Evolutionary conservation across 2,329 filamentous ascomycete genomes (phyloP).

Genomic region (Bipolaris oryzae): DNA sequence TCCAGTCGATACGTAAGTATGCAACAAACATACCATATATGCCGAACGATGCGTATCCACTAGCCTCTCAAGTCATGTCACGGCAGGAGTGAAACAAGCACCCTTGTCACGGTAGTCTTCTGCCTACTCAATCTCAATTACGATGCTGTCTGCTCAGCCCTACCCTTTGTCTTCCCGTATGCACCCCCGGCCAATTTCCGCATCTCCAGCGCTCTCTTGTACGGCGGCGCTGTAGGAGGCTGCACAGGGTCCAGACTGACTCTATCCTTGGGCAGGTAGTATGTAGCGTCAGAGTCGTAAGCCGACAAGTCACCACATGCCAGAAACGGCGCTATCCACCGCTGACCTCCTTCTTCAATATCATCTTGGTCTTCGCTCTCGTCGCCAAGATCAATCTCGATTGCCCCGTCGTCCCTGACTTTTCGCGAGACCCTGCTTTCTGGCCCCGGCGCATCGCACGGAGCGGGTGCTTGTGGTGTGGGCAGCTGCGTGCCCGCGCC

Average conservation of each 20-base stretch:
- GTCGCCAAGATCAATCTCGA: conserved; percentile 55
- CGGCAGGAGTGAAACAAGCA: not conserved
- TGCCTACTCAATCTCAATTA: not conserved
- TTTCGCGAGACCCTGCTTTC: conserved; percentile 33
- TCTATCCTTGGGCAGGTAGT: conserved; percentile 83
- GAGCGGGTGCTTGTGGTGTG: conserved; percentile 43
- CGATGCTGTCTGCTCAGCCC: conserved; percentile 1
- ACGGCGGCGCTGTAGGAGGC: conserved; percentile 93
- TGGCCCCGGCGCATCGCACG: conserved; percentile 1
- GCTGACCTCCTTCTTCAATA: conserved; percentile 53
- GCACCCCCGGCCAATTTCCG: conserved; percentile 76
- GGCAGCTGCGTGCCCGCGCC: conserved; percentile 64
- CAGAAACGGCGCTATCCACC: conserved; percentile 94
- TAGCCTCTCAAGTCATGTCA: not conserved
- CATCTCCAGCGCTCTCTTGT: conserved; percentile 87
- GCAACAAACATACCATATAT: not conserved
- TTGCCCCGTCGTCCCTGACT: conserved; percentile 54
- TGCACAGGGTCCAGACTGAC: conserved; percentile 90
- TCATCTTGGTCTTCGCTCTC: conserved; percentile 49
- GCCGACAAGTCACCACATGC: conserved; percentile 95
- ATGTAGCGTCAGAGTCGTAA: conserved; percentile 95
- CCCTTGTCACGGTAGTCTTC: no score
- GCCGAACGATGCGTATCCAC: not conserved
- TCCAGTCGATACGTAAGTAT: not conserved
- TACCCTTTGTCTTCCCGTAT: conserved; percentile 71